Evolutionary conservation across 306 rosid species (phyloP).

Genomic region (Hippophae gyantsensis): DNA sequence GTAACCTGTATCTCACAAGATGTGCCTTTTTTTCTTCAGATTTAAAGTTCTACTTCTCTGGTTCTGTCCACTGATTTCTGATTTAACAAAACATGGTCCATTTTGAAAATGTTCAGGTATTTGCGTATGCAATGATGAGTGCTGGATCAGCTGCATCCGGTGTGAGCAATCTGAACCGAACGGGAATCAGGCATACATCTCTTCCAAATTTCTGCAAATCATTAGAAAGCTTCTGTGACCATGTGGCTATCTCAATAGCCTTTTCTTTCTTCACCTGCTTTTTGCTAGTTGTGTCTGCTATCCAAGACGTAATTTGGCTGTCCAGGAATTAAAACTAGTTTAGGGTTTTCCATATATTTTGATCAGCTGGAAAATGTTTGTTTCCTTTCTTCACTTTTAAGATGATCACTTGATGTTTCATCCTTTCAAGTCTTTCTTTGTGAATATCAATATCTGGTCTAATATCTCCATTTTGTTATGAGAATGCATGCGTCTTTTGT

Average conservation of each 20-base stretch:
- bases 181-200: slow-evolving; percentile 69
- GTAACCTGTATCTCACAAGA: too few relatives aligned
- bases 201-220: slow-evolving; percentile 76
- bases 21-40: too few relatives aligned
- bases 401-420: too few relatives aligned
- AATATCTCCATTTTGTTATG: too few relatives aligned
- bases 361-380: too few relatives aligned
- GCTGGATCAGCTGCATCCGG: slow-evolving; percentile 91
- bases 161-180: slow-evolving; percentile 68
- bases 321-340: slow-evolving; percentile 41
- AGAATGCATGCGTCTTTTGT: too few relatives aligned
- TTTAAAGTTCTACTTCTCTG: too few relatives aligned
- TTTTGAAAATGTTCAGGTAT: slow-evolving; percentile 33
- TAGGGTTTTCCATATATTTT: too few relatives aligned
- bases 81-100: background rate
- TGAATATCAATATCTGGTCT: too few relatives aligned
- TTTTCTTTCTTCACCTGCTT: slow-evolving; percentile 67
- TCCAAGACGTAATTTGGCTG: slow-evolving; percentile 70
- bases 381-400: too few relatives aligned
- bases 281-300: slow-evolving; percentile 55
- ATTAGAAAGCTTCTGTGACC: slow-evolving; percentile 62
- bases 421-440: too few relatives aligned
- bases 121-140: slow-evolving; percentile 80
- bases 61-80: too few relatives aligned
- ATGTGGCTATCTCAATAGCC: slow-evolving; percentile 77